phyloP scores from a whole-genome alignment of 2,329 filamentous ascomycete genomes.

The Lachnellula hyalina region DNA sequence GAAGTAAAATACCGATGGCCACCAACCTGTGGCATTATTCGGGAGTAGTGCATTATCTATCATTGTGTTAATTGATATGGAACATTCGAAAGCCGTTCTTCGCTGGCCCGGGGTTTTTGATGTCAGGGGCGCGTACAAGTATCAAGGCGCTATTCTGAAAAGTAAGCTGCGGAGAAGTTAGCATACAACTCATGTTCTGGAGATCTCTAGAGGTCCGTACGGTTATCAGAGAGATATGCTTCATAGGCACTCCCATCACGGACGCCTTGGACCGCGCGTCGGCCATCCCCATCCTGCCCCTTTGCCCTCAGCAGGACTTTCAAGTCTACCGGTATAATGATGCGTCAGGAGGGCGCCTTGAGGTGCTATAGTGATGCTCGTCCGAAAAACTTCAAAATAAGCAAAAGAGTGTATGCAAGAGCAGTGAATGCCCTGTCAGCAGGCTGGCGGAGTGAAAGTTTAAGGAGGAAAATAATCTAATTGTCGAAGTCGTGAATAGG shows the following conservation, averaged over 20 bases:
- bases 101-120: conserved; percentile 2
- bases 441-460: conserved; percentile 12
- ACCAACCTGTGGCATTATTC: conserved; percentile 79
- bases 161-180: conserved; percentile 54
- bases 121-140: conserved; percentile 44
- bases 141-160: conserved; percentile 77
- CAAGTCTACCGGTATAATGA: neutral
- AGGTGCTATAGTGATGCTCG: neutral
- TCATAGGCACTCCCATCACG: conserved; percentile 56
- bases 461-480: neutral
- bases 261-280: conserved; percentile 22
- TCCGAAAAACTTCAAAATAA: neutral
- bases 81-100: neutral
- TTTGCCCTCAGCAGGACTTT: conserved; percentile 2
- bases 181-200: conserved; percentile 21
- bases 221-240: conserved; percentile 61
- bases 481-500: neutral
- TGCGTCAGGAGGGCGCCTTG: neutral
- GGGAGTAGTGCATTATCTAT: conserved; percentile 89
- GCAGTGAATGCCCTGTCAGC: conserved; percentile 9
- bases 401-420: conserved; percentile 4
- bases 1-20: conserved; percentile 90
- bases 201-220: conserved; percentile 38
- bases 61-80: conserved; percentile 13
- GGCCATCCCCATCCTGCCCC: conserved; percentile 17